Percentiles rank a stretch among this genome's conserved stretches.
Evolutionary conservation across 495 filamentous ascomycete genomes (phyloP).

Genomic region (Arthonia radiata): DNA sequence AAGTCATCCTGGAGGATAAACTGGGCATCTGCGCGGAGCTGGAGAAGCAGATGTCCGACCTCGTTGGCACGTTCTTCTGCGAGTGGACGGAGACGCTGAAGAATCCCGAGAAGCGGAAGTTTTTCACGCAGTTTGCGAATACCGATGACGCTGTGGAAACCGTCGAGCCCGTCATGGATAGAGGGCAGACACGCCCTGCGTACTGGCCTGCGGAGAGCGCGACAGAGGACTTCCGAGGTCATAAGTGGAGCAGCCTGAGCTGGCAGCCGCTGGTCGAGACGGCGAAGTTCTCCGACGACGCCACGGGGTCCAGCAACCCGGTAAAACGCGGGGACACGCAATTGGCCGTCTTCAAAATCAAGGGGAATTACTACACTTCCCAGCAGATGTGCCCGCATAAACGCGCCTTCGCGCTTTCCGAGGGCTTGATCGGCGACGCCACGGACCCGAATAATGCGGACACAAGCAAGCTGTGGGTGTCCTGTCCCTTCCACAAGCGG

Average conservation of each 20-base stretch:
- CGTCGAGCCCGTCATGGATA: conserved; percentile 48
- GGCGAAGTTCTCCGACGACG: conserved; percentile 44
- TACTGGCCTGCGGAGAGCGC: conserved; percentile 57
- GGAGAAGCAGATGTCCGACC: conserved; percentile 70
- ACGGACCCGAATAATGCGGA: conserved; percentile 14
- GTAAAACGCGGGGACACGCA: conserved; percentile 83
- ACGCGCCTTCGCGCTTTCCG: conserved; percentile 69
- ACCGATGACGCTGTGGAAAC: conserved; percentile 45
- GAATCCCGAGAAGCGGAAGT: conserved; percentile 37
- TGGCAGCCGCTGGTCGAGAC: conserved; percentile 74
- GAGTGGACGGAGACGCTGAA: conserved; percentile 81
- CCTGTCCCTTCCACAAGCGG: conserved; percentile 80
- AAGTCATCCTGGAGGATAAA: conserved; percentile 71
- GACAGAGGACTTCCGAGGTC: conserved; percentile 48
- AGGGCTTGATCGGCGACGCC: conserved; percentile 69
- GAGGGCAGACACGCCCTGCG: conserved; percentile 51
- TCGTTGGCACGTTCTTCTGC: conserved; percentile 79
- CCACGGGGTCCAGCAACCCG: conserved; percentile 42
- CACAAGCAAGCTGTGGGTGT: conserved; percentile 48
- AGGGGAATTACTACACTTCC: conserved; percentile 62
- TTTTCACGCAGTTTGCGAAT: conserved; percentile 78
- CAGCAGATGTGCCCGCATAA: conserved; percentile 99
- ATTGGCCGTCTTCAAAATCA: conserved; percentile 71
- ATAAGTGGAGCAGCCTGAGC: conserved; percentile 44
- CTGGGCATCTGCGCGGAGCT: conserved; percentile 71